Percentiles rank a stretch among this genome's conserved stretches.
Conservation (phyloP, 768 basidiomycete genomes). For the Austroboletus eburneus region DNA sequence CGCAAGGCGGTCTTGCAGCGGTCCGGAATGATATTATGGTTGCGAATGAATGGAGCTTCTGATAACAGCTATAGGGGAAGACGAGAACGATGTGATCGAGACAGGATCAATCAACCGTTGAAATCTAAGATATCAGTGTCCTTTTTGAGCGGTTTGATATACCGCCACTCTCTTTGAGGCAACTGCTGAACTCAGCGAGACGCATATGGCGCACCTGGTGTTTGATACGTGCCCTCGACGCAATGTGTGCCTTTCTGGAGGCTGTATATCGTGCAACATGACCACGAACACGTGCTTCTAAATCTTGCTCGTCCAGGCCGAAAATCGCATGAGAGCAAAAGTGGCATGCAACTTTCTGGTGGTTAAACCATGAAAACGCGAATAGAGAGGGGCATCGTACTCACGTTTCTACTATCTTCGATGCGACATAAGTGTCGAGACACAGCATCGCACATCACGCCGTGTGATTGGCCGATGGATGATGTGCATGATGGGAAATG, state of each 20-base stretch:
- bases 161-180: not conserved
- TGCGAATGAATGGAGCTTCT: not conserved
- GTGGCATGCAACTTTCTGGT: no score
- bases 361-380: no score
- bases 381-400: not conserved
- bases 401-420: no score
- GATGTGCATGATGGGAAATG: not conserved
- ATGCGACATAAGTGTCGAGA: no score
- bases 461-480: not conserved
- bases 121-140: not conserved
- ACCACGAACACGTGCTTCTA: no score
- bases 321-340: not conserved
- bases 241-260: not conserved
- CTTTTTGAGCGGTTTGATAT: not conserved
- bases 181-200: constrained; percentile 1
- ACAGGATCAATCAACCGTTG: not conserved
- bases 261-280: no score
- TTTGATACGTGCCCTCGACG: not conserved
- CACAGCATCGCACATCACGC: not conserved
- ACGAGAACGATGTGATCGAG: not conserved
- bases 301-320: not conserved
- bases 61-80: not conserved
- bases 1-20: not conserved
- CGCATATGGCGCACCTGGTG: not conserved
- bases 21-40: not conserved